phyloP scores from a whole-genome alignment of 768 basidiomycete species.

The Agrocybe pediades region DNA sequence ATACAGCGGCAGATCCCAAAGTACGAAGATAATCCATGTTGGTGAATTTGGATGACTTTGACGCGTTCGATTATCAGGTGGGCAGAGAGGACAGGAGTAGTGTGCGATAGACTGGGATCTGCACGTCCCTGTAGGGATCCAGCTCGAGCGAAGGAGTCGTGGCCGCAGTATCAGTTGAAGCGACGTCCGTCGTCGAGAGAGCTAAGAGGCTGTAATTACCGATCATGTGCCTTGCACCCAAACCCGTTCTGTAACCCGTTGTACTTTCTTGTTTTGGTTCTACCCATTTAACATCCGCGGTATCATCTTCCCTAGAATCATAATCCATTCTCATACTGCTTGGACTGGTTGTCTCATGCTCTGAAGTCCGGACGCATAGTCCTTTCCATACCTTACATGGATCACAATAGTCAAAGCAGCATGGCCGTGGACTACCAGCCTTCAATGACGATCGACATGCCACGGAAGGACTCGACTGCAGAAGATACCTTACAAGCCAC shows the following conservation, averaged over 20 bases:
- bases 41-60: not conserved
- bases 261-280: not conserved
- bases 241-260: not conserved
- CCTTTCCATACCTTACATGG: not conserved
- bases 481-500: constrained; percentile 32
- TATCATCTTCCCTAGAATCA: not conserved
- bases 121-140: not conserved
- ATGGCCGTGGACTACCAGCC: constrained; percentile 12
- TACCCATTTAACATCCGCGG: not conserved
- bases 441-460: constrained; percentile 8
- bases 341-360: too few relatives aligned
- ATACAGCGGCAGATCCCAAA: constrained; percentile 85
- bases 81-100: not conserved
- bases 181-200: too few relatives aligned
- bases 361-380: not conserved
- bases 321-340: not conserved
- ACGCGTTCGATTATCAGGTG: too few relatives aligned
- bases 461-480: constrained; percentile 26
- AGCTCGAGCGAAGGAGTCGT: not conserved
- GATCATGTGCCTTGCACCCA: constrained; percentile 12
- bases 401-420: not conserved
- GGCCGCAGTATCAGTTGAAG: not conserved
- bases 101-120: not conserved
- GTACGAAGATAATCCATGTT: constrained; percentile 82
- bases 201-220: not conserved